Base-by-base conservation (phyloP, 1,139 yeast species). In the Nakaseomyces glabratus region DNA sequence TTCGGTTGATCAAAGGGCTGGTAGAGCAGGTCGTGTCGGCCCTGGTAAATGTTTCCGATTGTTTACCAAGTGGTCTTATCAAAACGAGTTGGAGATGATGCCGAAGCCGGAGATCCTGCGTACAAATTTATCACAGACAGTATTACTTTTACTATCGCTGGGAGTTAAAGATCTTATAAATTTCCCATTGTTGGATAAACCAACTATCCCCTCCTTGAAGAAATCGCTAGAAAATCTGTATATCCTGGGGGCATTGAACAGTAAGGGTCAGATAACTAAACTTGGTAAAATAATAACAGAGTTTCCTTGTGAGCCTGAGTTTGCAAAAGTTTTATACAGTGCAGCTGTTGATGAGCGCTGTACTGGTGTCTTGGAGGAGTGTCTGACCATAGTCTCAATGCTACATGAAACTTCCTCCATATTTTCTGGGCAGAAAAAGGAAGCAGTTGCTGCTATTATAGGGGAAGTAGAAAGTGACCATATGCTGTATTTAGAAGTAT, bases 11-110 rank as follows among this genome's bases (percentile, higher is more conserved):
- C 98, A 90, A 60, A 63, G 98, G 39, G 93, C 96, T 0, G 98
- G 98, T 39, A 73, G 98, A 62, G 98, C 97, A 0, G 98, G 98
- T 4, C 79, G 98, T 65, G 82, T 85, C 6, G 94, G 94, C 0
- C 94, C 97, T 0, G 98, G 98, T 0, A 85, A 84, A 53, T 90
- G 98, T 55, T 93, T 81, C 54, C 60, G 98, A 33, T 61, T 93
- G 17, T 90, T 72, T 55, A 86, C 98, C 0, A 84, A 84, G 55
- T 79, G 90, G 82, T 76, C 95, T 0, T 90, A 76, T 50, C 66
- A 69, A 44, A 69, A 85, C 49, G 96, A 86, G 48, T 59, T 88
- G 36, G 84, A 84, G 9, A 63, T 68, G 4, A 81, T 79, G 53
- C 85, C 95, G 2, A 73, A 80, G 0, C 97, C 98, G 0, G 99